phyloP scores from a whole-genome alignment of 805 yeast genomes.

The Metschnikowia shivogae region DNA sequence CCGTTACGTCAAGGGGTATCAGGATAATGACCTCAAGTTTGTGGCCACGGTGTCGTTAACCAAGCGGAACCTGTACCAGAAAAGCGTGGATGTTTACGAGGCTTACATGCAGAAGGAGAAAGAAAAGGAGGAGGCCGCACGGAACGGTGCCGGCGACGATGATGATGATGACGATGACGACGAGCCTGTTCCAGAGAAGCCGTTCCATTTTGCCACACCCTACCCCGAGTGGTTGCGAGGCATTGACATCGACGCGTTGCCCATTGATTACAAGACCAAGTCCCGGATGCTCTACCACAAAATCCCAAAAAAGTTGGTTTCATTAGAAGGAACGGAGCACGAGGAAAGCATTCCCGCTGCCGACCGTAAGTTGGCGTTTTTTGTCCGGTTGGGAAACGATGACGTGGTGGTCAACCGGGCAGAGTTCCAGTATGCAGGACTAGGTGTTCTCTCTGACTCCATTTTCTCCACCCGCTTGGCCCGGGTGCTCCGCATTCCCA shows the following conservation, averaged over 20 bases:
- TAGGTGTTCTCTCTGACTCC: constrained; percentile 59
- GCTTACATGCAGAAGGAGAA: constrained; percentile 15
- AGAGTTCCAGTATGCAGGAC: constrained; percentile 45
- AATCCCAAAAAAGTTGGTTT: constrained; percentile 33
- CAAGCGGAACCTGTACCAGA: constrained; percentile 24
- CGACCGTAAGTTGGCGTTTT: constrained; percentile 26
- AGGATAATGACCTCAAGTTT: constrained; percentile 28
- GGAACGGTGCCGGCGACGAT: constrained; percentile 14
- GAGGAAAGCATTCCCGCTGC: constrained; percentile 23
- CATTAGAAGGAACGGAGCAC: constrained; percentile 23
- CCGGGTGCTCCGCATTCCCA: constrained; percentile 44
- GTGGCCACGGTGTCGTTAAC: constrained; percentile 36
- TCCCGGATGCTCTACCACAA: constrained; percentile 20
- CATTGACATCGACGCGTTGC: constrained; percentile 12
- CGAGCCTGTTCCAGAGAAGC: constrained; percentile 20
- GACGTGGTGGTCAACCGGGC: constrained; percentile 16
- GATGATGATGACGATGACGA: constrained; percentile 26
- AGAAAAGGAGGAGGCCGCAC: constrained; percentile 2
- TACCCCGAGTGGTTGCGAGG: constrained; percentile 27
- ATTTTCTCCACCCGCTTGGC: constrained; percentile 50
- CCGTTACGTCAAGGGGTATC: constrained; percentile 28
- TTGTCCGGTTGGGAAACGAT: constrained; percentile 23
- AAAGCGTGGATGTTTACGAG: constrained; percentile 21
- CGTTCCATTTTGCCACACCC: constrained; percentile 34
- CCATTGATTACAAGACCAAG: constrained; percentile 6